A percentile compares a stretch with the other conserved stretches of the same genome.
Conservation (phyloP, 2,329 filamentous ascomycete genomes). For the Nothomitra cinnamomea region DNA sequence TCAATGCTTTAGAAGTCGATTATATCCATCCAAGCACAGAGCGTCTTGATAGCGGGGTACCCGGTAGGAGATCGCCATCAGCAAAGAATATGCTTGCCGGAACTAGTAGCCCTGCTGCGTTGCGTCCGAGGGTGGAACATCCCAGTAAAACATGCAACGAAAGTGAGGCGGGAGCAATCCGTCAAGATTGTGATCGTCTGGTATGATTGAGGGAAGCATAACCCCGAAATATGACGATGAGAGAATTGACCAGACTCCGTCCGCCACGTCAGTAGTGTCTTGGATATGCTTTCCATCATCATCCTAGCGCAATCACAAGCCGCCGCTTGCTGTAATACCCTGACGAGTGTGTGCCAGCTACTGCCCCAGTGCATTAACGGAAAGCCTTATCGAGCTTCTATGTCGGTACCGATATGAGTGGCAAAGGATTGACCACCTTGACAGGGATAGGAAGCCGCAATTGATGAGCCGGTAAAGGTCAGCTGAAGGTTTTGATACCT, state of each 20-base stretch:
- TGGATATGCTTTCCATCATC: conserved; percentile 2
- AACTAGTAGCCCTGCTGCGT: neutral
- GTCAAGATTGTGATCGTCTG: neutral
- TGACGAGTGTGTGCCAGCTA: conserved; percentile 1
- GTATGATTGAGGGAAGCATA: neutral
- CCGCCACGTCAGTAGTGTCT: conserved; percentile 6
- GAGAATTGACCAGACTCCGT: conserved; percentile 5
- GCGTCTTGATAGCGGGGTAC: conserved; percentile 1
- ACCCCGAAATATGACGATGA: neutral
- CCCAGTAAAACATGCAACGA: conserved; percentile 1
- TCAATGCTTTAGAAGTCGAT: neutral
- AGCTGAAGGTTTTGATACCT: conserved; percentile 3
- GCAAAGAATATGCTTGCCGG: neutral
- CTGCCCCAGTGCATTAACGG: neutral
- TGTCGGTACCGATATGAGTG: neutral
- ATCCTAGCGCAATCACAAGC: conserved; percentile 4
- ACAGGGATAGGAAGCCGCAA: conserved; percentile 1
- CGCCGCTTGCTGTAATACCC: neutral
- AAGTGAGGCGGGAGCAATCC: conserved; percentile 1
- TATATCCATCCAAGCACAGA: neutral
- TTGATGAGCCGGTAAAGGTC: conserved; percentile 1
- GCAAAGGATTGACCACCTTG: conserved; percentile 2
- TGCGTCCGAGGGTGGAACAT: neutral
- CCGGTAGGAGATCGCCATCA: conserved; percentile 1
- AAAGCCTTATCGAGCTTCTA: neutral